Conservation (phyloP, 352 stramenopile genomes). For the Phytophthora tentaculata region DNA sequence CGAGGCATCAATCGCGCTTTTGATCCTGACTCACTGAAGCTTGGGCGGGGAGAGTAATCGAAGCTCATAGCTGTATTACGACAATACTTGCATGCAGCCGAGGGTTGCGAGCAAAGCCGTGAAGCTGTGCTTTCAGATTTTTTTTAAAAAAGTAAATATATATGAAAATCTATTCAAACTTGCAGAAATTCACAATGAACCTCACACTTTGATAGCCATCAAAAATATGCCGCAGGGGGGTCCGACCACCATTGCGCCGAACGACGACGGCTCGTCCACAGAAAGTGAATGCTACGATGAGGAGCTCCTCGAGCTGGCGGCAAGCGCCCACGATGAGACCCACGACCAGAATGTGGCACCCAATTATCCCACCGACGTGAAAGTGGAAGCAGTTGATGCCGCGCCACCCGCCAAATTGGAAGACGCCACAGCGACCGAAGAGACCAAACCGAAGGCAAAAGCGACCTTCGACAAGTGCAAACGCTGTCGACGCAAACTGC, state of each 20-base stretch:
- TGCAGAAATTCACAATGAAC: no score
- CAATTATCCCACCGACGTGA: conserved; percentile 1
- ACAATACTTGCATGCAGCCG: no score
- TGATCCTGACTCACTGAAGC: no score
- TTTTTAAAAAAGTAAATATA: no score
- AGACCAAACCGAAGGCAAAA: neutral
- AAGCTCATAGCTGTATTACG: conserved; percentile 12
- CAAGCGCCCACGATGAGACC: neutral
- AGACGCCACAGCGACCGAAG: neutral
- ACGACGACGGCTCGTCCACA: conserved; percentile 34
- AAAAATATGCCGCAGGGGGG: no score
- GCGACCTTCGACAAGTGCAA: conserved; percentile 9
- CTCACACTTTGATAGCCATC: no score
- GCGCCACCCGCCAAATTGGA: neutral
- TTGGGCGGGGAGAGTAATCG: conserved; percentile 6
- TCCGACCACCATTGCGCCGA: conserved; percentile 3
- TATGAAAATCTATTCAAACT: no score
- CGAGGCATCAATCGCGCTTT: conserved; percentile 20
- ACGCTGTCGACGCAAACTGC: conserved; percentile 19
- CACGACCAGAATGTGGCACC: neutral
- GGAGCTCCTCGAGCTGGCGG: conserved; percentile 4
- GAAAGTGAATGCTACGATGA: conserved; percentile 41
- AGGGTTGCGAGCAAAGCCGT: no score
- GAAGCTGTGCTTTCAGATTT: no score
- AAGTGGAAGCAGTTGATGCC: conserved; percentile 5